Base-by-base conservation (phyloP, 1,139 yeast species). In the Sugiyamaella neomexicana region DNA sequence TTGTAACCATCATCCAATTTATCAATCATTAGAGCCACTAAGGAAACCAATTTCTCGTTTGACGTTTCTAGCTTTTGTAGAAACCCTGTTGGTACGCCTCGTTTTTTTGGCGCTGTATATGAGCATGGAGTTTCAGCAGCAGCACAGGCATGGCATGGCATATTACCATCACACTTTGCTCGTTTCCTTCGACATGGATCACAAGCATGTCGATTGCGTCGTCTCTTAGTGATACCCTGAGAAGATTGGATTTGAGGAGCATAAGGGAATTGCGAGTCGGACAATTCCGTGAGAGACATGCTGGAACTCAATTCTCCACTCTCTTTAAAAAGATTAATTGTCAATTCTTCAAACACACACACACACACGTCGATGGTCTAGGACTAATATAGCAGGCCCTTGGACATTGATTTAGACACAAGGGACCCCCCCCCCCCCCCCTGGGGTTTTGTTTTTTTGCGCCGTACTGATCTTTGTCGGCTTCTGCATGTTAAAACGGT, bases 41-140 rank as follows among this genome's bases (percentile, higher is more conserved):
- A 29, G n/a, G 45, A 39, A 13, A 53, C 41, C 20, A 53, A 50
- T 16, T 45, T 49, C 39, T 53, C 56, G 29, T 53, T 53, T 20
- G 54, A 44, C n/a, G 42, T 32, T 20, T 53, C 56, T 13, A 53
- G 32, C 25, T 50, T 49, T 40, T 53, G 56, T 9, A 53, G 45
- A 36, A 53, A 50, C 7, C 56, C 56, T 4, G 56, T 40, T 4
- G 56, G 56, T 1, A 53, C 56, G 10, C 56, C 56, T n/a, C 56
- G 27, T 36, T 53, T 53, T 23, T 48, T 49, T 10, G 56, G 56
- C 4, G 56, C 39, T 6, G 56, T 53, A 38, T 53, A 53, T 6
- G 53, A 40, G 20, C 56, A 53, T 15, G 43, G n/a, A 10, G 42
- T 20, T 7, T 45, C 44, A 5, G 50, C 25, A 25, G 47, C 39